Evolutionary conservation across 2,329 filamentous ascomycete species (phyloP).

Genomic region (Colletotrichum gigasporum): DNA sequence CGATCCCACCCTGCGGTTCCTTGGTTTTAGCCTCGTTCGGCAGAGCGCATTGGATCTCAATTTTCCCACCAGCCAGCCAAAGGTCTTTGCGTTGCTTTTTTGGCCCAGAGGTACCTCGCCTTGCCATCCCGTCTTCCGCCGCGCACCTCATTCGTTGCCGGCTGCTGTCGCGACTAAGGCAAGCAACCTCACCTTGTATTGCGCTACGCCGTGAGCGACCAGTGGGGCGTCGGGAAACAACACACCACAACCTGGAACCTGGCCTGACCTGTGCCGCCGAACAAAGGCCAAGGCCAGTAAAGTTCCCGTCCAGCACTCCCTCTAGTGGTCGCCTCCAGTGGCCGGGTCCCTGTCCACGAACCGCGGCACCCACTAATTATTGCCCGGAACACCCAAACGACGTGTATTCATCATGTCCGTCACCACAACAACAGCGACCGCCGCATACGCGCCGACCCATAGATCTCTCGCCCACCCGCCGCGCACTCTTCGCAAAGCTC

Average conservation of each 20-base stretch:
- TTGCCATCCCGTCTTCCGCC: neutral
- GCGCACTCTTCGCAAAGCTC: constrained; percentile 54
- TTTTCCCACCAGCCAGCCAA: constrained; percentile 1
- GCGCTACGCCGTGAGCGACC: constrained; percentile 1
- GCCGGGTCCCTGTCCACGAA: constrained; percentile 15
- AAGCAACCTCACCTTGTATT: constrained; percentile 19
- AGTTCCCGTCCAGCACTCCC: constrained; percentile 11
- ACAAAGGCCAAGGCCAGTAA: constrained; percentile 18
- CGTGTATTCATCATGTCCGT: constrained; percentile 30
- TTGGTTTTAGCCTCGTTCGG: constrained; percentile 8
- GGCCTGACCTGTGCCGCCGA: constrained; percentile 21
- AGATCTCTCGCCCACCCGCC: constrained; percentile 29
- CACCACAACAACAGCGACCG: constrained; percentile 32
- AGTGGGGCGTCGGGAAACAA: constrained; percentile 25
- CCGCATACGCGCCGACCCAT: constrained; percentile 32
- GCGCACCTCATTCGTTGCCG: constrained; percentile 16
- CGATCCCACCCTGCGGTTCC: constrained; percentile 23
- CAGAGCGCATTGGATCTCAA: constrained; percentile 4
- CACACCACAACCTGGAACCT: constrained; percentile 26
- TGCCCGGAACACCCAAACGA: constrained; percentile 6
- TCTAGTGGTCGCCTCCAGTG: constrained; percentile 13
- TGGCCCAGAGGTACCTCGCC: neutral
- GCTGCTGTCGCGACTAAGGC: constrained; percentile 10
- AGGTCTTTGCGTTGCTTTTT: constrained; percentile 11
- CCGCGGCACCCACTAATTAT: constrained; percentile 22